Evolutionary conservation across 176 grass and related monocot genomes (phyloP), one percentile per base, ranked within the genome.

Genomic region (Zoysia pacifica): DNA sequence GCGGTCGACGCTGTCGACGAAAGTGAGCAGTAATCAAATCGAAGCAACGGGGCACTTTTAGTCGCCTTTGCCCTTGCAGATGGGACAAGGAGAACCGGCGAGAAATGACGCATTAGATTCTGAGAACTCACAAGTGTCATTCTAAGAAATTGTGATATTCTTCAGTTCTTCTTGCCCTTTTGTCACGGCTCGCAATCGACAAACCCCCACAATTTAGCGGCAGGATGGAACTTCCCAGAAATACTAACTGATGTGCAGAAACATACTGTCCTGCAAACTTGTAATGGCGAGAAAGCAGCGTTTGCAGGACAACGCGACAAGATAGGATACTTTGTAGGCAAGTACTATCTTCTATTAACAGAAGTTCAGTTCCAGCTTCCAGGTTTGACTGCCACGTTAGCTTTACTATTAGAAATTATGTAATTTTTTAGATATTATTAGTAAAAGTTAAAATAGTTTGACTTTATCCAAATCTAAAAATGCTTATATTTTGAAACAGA

Each of bases 151-250:
- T 59, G 0, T 28, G 28, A 28, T 28, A 28, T 28, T 28, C 28
- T 28, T 28, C 41, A 12, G 7, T 50, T 19, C 7, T 37, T 36
- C 61, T 10, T 9, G 35, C 13, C 61, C 1, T 12, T 63, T 39
- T 52, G 12, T 11, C 13, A 53, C 48, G 36, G 69, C 12, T 71
- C 11, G 8, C 20, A 71, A 3, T 5, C 11, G 16, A 59, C 6
- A 73, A 42, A 69, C 11, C 19, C n/a, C n/a, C 55, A 60, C 3
- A 46, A 12, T 35, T 49, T 38, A 28, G 9, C 18, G 7, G 62
- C 48, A 68, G 7, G 54, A 18, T n/a, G 64, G 49, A 79, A 68
- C n/a, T 67, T 79, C 11, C 39, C 67, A 55, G 7, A 68, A 58
- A 63, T 63, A 20, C 20, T 12, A 63, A 63, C 9, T 8, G 2